Conservation (phyloP, 1,139 yeast genomes). For the Debaryomycetaceae sp. region DNA sequence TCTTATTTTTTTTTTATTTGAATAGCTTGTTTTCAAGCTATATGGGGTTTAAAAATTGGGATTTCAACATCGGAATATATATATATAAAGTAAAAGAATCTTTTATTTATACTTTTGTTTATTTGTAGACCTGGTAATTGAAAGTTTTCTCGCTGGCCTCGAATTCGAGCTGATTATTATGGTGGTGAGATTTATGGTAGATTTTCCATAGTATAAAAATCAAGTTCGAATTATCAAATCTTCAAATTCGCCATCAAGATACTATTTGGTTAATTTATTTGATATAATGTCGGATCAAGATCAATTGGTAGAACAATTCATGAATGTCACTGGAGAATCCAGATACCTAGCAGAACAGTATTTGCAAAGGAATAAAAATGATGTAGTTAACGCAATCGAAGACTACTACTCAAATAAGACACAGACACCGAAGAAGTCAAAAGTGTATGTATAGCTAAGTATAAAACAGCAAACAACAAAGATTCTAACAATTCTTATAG, state of each 20-base stretch:
- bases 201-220: background rate
- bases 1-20: constrained; percentile 11
- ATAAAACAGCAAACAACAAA: background rate
- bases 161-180: background rate
- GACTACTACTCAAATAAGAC: constrained; percentile 32
- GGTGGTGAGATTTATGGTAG: background rate
- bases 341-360: constrained; percentile 42
- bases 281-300: constrained; percentile 18
- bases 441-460: constrained; percentile 2
- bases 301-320: constrained; percentile 49
- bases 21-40: constrained; percentile 9
- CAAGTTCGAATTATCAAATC: constrained; percentile 2
- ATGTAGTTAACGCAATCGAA: constrained; percentile 41
- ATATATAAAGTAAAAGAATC: constrained; percentile 13
- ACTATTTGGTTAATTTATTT: background rate
- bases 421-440: background rate
- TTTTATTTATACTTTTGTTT: background rate
- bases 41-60: constrained; percentile 45
- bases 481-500: constrained; percentile 5
- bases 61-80: constrained; percentile 50
- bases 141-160: no score
- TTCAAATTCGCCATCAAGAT: constrained; percentile 10
- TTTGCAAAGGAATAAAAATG: constrained; percentile 35
- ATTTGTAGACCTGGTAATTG: background rate
- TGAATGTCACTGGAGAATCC: constrained; percentile 38